Percentiles rank a stretch among this genome's conserved stretches.
Conservation (phyloP, 805 yeast genomes). For the Wickerhamomyces silvicola region DNA sequence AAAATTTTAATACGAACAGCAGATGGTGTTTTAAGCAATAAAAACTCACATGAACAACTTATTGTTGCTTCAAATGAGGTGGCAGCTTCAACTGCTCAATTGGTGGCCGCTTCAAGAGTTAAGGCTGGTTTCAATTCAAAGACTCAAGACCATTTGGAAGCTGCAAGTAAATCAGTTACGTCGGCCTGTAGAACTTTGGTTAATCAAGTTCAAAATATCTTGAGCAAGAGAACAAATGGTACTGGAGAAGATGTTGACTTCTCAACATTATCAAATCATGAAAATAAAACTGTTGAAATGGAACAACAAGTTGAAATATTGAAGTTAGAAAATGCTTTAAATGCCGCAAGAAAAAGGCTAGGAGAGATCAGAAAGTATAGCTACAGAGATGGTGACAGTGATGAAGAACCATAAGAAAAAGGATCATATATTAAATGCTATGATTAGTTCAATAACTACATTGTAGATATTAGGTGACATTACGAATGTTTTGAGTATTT, state of each 20-base stretch:
- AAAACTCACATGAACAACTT: slow-evolving; percentile 71
- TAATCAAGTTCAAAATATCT: slow-evolving; percentile 55
- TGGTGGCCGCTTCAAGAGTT: slow-evolving; percentile 86
- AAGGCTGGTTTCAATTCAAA: slow-evolving; percentile 73
- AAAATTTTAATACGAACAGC: slow-evolving; percentile 79
- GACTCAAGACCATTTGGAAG: slow-evolving; percentile 68
- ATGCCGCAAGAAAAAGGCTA: slow-evolving; percentile 67
- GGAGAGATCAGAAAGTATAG: slow-evolving; percentile 81
- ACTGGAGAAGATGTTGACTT: slow-evolving; percentile 51
- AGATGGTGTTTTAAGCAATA: slow-evolving; percentile 64
- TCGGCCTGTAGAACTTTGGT: slow-evolving; percentile 74
- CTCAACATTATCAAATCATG: slow-evolving; percentile 63
- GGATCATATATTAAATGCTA: not conserved
- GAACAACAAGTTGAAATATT: slow-evolving; percentile 89
- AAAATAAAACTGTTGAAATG: slow-evolving; percentile 82
- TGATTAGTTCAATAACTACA: not conserved
- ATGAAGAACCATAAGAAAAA: slow-evolving; percentile 31
- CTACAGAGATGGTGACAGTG: slow-evolving; percentile 58
- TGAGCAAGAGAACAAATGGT: slow-evolving; percentile 29
- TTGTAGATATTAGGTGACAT: no score
- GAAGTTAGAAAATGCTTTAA: slow-evolving; percentile 69
- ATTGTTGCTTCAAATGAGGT: slow-evolving; percentile 90
- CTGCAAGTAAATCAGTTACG: slow-evolving; percentile 61
- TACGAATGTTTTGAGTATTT: no score
- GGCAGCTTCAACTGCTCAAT: slow-evolving; percentile 86